Conservation (phyloP, 2,329 filamentous ascomycete species). For the Passalora sequoiae region DNA sequence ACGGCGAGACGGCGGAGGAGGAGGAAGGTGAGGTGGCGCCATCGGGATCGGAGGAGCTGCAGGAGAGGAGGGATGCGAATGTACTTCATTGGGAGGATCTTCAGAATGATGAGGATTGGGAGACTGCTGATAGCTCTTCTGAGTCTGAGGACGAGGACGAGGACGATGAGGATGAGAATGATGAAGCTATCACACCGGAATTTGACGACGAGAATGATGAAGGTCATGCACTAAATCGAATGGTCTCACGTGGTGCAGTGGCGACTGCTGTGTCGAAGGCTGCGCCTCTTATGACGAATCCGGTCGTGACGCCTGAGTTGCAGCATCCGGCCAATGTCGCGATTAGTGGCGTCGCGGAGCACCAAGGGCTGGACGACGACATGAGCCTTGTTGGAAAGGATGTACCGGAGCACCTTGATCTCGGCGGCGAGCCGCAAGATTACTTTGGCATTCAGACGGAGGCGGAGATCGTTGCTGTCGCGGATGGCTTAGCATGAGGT, state of each 20-base stretch:
- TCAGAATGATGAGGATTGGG: constrained; percentile 1
- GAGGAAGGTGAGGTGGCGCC: background rate
- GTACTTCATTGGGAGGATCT: constrained; percentile 1
- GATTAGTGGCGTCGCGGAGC: background rate
- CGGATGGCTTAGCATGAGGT: too few relatives aligned
- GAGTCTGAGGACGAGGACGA: background rate
- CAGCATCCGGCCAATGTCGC: background rate
- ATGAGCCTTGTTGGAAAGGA: background rate
- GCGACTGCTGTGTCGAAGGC: background rate
- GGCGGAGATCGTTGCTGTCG: too few relatives aligned
- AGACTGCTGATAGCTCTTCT: background rate
- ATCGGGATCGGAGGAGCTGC: too few relatives aligned
- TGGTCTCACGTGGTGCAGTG: background rate
- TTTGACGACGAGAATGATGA: background rate
- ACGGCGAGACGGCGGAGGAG: background rate
- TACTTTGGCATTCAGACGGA: background rate
- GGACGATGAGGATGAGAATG: background rate
- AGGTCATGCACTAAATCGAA: background rate
- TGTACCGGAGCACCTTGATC: background rate
- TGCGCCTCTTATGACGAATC: background rate
- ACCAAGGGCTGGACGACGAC: background rate
- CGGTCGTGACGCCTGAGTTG: background rate
- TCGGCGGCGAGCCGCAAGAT: background rate
- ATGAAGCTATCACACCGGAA: background rate
- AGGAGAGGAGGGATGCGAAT: too few relatives aligned